Evolutionary conservation across 441 rosid species (phyloP).

Genomic region (Adansonia grandidieri): DNA sequence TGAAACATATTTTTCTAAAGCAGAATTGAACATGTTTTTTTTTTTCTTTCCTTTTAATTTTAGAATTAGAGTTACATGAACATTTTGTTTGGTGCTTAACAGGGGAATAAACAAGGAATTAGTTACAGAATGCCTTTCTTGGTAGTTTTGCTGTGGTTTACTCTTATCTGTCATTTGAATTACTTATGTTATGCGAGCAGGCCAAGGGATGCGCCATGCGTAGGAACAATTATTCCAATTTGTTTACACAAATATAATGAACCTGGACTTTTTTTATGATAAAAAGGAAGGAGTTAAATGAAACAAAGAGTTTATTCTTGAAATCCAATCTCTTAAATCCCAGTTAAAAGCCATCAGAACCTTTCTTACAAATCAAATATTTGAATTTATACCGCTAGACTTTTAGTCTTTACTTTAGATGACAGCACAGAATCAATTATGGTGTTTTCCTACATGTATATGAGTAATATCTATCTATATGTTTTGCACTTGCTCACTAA

Average conservation of each 20-base stretch:
- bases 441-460: not conserved
- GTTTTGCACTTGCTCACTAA: not conserved
- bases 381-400: not conserved
- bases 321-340: slow-evolving; percentile 4
- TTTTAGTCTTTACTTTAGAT: not conserved
- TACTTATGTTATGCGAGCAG: not conserved
- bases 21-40: not conserved
- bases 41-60: no score
- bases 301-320: not conserved
- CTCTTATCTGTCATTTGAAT: not conserved
- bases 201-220: no score
- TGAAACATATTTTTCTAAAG: not conserved
- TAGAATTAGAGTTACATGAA: no score
- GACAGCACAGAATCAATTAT: not conserved
- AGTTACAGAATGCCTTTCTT: not conserved
- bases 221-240: not conserved
- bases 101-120: not conserved
- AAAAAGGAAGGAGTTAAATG: not conserved
- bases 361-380: not conserved
- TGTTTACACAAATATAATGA: not conserved
- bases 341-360: not conserved
- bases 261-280: not conserved
- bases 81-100: not conserved
- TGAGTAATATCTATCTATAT: not conserved
- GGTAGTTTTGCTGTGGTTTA: not conserved